A percentile compares a stretch with the other conserved stretches of the same genome.
These are phyloP conservation scores for Kodamaea neixiangensis DNA, from an alignment of 805 yeast genomes.

Conservation along the genomic window DNA sequence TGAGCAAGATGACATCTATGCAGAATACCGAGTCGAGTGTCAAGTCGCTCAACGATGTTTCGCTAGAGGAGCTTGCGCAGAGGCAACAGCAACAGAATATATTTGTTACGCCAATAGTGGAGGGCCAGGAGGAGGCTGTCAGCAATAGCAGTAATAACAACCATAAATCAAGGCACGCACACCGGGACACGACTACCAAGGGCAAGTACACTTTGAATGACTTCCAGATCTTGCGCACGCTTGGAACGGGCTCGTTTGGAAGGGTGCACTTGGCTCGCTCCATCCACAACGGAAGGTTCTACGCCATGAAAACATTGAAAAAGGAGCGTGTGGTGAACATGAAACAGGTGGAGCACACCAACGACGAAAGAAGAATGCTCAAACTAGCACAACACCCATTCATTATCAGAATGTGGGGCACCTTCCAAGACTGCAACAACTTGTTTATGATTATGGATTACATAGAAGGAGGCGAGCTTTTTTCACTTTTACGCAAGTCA, in stretches of 20 bases:
- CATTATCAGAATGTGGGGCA: slow-evolving; percentile 67
- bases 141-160: slow-evolving; percentile 32
- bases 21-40: slow-evolving; percentile 23
- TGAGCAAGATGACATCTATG: slow-evolving; percentile 26
- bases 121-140: slow-evolving; percentile 25
- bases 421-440: slow-evolving; percentile 58
- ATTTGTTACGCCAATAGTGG: slow-evolving; percentile 21
- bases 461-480: slow-evolving; percentile 65
- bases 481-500: slow-evolving; percentile 55
- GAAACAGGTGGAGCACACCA: slow-evolving; percentile 66
- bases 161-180: slow-evolving; percentile 14
- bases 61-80: slow-evolving; percentile 28
- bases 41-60: slow-evolving; percentile 28
- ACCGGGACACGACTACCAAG: slow-evolving; percentile 44
- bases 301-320: slow-evolving; percentile 60
- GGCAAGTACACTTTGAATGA: slow-evolving; percentile 59
- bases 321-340: slow-evolving; percentile 59
- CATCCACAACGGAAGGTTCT: slow-evolving; percentile 58
- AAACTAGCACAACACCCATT: slow-evolving; percentile 61
- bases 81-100: slow-evolving; percentile 32
- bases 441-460: slow-evolving; percentile 66
- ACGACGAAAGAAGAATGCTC: slow-evolving; percentile 61
- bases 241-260: slow-evolving; percentile 65
- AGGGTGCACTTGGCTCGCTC: slow-evolving; percentile 60
- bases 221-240: slow-evolving; percentile 56